These are phyloP conservation scores for Zygosaccharomyces bailii DNA, from an alignment of 805 yeast genomes.

Conservation along the genomic window DNA sequence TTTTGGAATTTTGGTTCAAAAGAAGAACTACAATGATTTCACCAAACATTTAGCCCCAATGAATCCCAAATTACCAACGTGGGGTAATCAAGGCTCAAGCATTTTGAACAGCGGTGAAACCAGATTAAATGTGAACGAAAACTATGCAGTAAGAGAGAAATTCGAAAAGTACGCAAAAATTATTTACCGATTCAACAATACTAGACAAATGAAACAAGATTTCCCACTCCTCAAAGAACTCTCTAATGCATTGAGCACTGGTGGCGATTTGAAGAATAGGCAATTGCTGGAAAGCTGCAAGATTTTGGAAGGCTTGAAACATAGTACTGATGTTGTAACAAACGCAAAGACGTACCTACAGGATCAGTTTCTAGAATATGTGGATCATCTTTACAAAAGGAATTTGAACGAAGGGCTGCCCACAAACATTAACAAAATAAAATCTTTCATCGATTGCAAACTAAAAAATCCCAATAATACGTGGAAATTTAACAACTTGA, in stretches of 20 bases:
- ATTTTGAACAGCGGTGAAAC: slow-evolving; percentile 33
- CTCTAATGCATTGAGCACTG: slow-evolving; percentile 54
- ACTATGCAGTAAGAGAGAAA: slow-evolving; percentile 44
- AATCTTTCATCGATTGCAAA: slow-evolving; percentile 52
- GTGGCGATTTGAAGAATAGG: slow-evolving; percentile 59
- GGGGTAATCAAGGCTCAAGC: slow-evolving; percentile 34
- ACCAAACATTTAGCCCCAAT: slow-evolving; percentile 15
- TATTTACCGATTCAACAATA: slow-evolving; percentile 65
- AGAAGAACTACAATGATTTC: slow-evolving; percentile 17
- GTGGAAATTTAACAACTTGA: slow-evolving; percentile 53
- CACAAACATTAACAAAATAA: slow-evolving; percentile 66
- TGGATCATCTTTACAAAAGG: slow-evolving; percentile 57
- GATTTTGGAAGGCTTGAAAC: slow-evolving; percentile 46
- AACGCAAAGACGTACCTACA: slow-evolving; percentile 65
- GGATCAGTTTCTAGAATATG: slow-evolving; percentile 68
- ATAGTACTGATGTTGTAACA: slow-evolving; percentile 41
- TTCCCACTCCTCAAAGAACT: slow-evolving; percentile 61
- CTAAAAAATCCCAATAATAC: slow-evolving; percentile 43
- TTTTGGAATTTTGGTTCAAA: slow-evolving; percentile 54
- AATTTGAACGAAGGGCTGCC: slow-evolving; percentile 65
- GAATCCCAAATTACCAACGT: slow-evolving; percentile 21
- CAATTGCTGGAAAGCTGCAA: slow-evolving; percentile 76
- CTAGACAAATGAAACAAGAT: slow-evolving; percentile 49
- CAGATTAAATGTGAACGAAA: slow-evolving; percentile 43
- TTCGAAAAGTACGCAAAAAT: slow-evolving; percentile 75